Evolutionary conservation across 202 grass and related monocot genomes (phyloP).

Genomic region (Zizania palustris): DNA sequence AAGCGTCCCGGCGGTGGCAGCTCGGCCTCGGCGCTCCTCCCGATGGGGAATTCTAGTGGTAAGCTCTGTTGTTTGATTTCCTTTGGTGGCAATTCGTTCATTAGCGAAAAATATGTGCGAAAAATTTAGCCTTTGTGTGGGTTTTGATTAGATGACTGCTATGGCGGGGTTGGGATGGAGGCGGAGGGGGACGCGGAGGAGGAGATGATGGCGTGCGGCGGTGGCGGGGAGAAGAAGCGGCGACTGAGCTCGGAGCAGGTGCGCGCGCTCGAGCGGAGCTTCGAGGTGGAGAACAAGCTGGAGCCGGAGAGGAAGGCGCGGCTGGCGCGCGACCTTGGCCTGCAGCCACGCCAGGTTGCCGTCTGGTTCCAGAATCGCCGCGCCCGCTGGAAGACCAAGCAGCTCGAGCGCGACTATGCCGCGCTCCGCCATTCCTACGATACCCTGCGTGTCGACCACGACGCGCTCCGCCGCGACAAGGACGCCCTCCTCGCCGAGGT

Average conservation of each 20-base stretch:
- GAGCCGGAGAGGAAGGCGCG: constrained; percentile 82
- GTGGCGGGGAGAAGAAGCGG: constrained; percentile 78
- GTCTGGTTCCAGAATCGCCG: too few species aligned
- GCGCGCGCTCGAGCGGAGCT: constrained; percentile 72
- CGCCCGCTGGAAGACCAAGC: constrained; percentile 96
- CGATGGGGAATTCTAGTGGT: constrained; percentile 37
- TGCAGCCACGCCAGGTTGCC: constrained; percentile 89
- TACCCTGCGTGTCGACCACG: constrained; percentile 54
- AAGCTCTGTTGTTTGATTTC: not conserved
- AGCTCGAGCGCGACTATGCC: constrained; percentile 81
- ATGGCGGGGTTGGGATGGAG: constrained; percentile 49
- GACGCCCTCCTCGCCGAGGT: constrained; percentile 66
- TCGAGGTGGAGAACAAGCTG: constrained; percentile 95
- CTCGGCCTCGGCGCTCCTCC: constrained; percentile 29
- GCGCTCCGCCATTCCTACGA: constrained; percentile 67
- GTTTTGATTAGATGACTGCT: constrained; percentile 40
- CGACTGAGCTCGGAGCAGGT: constrained; percentile 79
- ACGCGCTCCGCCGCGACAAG: constrained; percentile 62
- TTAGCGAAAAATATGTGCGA: not conserved
- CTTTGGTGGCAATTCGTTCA: not conserved
- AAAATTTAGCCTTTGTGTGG: constrained; percentile 10
- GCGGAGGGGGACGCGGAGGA: constrained; percentile 44
- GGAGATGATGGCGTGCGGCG: constrained; percentile 49
- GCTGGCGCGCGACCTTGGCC: constrained; percentile 75
- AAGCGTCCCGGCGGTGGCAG: constrained; percentile 43